Evolutionary conservation across 2,329 filamentous ascomycete genomes (phyloP), one percentile per base, ranked within the genome.

Genomic region (Stachybotrys echinatus): DNA sequence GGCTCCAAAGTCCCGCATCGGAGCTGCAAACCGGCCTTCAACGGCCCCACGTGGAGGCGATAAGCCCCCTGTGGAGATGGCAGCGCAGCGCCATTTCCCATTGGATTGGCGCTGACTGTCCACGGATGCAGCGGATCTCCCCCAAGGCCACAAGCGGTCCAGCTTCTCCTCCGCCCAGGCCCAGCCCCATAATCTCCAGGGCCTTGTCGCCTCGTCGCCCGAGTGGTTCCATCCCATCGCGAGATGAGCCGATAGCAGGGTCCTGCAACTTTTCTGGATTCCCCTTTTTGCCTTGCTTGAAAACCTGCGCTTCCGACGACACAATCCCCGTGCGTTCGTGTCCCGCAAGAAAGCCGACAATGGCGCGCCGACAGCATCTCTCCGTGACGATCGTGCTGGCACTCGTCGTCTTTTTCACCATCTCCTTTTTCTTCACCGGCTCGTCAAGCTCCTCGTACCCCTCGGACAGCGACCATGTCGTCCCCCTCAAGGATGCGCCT

Each of bases 361-460:
- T 82, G 79, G 74, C 78, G 53, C 75, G 79, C 42, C 67, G 74
- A 54, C 73, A 74, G 54, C 76, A 81, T 57, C 64, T 84, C 51
- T 71, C 79, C 23, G 61, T 80, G 55, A 69, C 79, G 46, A 61
- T 85, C 54, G 62, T 83, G 45, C 60, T 85, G 56, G 74, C 75
- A 56, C 72, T 83, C 56, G 70, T 77, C 51, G 67, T 78, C 53
- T 75, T 85, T 60, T 70, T 81, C 48, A 75, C 80, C 59, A 56
- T 88, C 50, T 77, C 80, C 39, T 79, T 85, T 55, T 72, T 80
- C 54, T 79, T 84, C 56, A 79, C 83, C 49, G 74, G 78, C 55
- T 65, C 65, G 34, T 54, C 55, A 22, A 54, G 52, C 55, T 65
- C 65, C 38, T 53, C 55, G 23, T 54, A 52, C 46, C 50, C 49